phyloP scores from a whole-genome alignment of 2,329 filamentous ascomycete species.

The Cytospora paraplurivora region DNA sequence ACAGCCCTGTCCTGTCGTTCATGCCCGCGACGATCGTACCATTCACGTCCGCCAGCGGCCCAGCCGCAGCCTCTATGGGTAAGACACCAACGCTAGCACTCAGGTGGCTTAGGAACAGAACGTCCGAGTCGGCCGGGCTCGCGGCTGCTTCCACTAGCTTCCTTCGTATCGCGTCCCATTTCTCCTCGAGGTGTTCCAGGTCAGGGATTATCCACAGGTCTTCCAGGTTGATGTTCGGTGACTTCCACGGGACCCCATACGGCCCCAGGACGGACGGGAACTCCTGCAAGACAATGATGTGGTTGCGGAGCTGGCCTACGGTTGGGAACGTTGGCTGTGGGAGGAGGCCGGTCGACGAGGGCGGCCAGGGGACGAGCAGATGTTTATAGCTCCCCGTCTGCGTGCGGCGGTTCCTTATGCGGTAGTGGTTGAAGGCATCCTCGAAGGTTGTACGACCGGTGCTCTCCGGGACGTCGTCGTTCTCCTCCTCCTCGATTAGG shows the following conservation, averaged over 20 bases:
- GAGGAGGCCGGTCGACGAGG: background rate
- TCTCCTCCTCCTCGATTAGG: constrained; percentile 12
- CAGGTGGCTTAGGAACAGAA: constrained; percentile 49
- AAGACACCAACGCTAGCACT: constrained; percentile 52
- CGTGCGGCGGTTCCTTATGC: constrained; percentile 40
- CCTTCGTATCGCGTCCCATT: constrained; percentile 48
- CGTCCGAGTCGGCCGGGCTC: constrained; percentile 34
- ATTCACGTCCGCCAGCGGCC: constrained; percentile 41
- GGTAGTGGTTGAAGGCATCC: constrained; percentile 47
- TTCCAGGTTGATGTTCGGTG: constrained; percentile 48
- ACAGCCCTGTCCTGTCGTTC: constrained; percentile 52
- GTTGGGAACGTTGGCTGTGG: constrained; percentile 42
- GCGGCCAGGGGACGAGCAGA: constrained; percentile 33
- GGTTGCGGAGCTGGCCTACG: constrained; percentile 48
- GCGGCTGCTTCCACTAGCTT: constrained; percentile 45
- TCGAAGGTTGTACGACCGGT: constrained; percentile 45
- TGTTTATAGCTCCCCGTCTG: constrained; percentile 40
- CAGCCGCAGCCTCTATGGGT: constrained; percentile 53
- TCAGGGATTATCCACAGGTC: constrained; percentile 50
- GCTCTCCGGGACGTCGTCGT: constrained; percentile 14
- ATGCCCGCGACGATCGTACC: constrained; percentile 45
- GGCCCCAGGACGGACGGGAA: constrained; percentile 39
- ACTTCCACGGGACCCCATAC: constrained; percentile 51
- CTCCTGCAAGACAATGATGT: constrained; percentile 51
- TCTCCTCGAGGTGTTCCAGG: constrained; percentile 46